Evolutionary conservation across 2,329 filamentous ascomycete species (phyloP), one percentile per base, ranked within the genome.

Genomic region (Fusarium stilboides): DNA sequence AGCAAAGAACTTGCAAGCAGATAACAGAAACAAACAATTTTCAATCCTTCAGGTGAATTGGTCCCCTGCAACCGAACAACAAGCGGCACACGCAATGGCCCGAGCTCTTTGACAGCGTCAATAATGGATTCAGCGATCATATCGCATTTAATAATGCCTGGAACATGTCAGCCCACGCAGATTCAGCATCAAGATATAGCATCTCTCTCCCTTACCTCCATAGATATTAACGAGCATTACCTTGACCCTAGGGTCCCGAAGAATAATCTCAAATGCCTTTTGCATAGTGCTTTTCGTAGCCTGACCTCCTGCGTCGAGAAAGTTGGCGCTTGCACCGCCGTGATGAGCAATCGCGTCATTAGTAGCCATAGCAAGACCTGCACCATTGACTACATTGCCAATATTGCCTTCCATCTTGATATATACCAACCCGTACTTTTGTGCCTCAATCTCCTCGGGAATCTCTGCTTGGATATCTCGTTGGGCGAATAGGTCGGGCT

Each of bases 261-360:
- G 57, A 13, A 59, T 59, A 14, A 59, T 59, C 22, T 59, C 50
- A 44, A 59, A 59, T 3, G 57, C 57, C 42, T 59, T 59, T 36
- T 59, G 49, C 42, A 59, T 59, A 1, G 57, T 59, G 3, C 17
- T 8, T 13, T 59, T 34, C 1, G 57, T 59, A 13, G 57, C 57
- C 14, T 59, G 57, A 4, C 57, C 57, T 3, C 57, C 57, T 7
- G 57, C 57, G 1, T 59, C 57, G 0, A 59, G 57, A 5, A 59
- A 59, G 2, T 59, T 59, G 2, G 51, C 49, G 1, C 57, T 59
- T 7, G 40, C 33, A 5, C 57, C 57, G 9, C 57, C 50, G 3
- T 59, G 51, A 19, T 55, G 37, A 5, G 50, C 51, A 28, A 59
- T 56, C 1, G 57, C 57, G 1, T 59, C 57, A 24, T 59, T 59